A percentile compares a stretch with the other conserved stretches of the same genome.
phyloP scores from a whole-genome alignment of 2,329 filamentous ascomycete species.

The Curvularia verruculosa region DNA sequence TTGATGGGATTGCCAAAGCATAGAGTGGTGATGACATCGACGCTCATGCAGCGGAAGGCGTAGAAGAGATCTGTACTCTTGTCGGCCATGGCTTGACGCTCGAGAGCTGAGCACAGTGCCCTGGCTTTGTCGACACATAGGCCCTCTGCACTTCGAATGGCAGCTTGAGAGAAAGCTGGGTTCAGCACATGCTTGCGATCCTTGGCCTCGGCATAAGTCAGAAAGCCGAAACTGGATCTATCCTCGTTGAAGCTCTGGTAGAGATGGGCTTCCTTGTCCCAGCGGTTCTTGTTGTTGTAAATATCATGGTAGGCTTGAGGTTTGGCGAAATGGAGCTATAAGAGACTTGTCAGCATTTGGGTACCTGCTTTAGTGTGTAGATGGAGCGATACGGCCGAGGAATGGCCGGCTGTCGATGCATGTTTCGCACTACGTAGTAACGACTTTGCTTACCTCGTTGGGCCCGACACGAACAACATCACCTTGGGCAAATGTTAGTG shows the following conservation, averaged over 20 bases:
- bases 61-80: slow-evolving; percentile 33
- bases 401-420: neutral
- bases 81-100: slow-evolving; percentile 26
- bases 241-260: slow-evolving; percentile 53
- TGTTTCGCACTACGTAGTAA: neutral
- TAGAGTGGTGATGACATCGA: slow-evolving; percentile 43
- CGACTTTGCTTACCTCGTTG: slow-evolving; percentile 30
- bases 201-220: slow-evolving; percentile 50
- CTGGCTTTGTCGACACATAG: slow-evolving; percentile 48
- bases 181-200: slow-evolving; percentile 52
- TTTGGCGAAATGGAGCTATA: slow-evolving; percentile 52
- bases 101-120: slow-evolving; percentile 41
- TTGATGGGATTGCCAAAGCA: slow-evolving; percentile 52
- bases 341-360: slow-evolving; percentile 16
- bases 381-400: neutral
- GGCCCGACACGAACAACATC: slow-evolving; percentile 37
- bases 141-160: slow-evolving; percentile 46
- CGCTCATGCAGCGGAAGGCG: slow-evolving; percentile 30
- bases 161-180: slow-evolving; percentile 51
- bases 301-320: slow-evolving; percentile 54
- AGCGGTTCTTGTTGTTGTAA: slow-evolving; percentile 50
- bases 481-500: slow-evolving; percentile 24
- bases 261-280: slow-evolving; percentile 51
- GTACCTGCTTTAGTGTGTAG: no score
- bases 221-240: slow-evolving; percentile 52